phyloP scores from a whole-genome alignment of 2,329 filamentous ascomycete genomes.

The Cyclaneusma minus region DNA sequence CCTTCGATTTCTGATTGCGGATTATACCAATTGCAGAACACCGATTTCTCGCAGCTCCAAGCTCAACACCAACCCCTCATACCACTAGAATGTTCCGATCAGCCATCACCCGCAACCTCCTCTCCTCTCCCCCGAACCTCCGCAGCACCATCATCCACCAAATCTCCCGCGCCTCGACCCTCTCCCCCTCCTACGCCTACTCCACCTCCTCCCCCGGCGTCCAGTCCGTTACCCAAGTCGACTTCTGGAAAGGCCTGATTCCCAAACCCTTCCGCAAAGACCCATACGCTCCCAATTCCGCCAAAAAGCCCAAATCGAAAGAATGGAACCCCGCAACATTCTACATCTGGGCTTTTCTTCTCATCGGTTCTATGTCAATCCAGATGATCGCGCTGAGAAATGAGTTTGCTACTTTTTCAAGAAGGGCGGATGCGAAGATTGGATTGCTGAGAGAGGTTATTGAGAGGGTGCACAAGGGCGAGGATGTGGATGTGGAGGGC shows the following conservation, averaged over 20 bases:
- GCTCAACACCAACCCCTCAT: too few species aligned
- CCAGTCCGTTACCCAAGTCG: slow-evolving; percentile 14
- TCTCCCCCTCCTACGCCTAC: slow-evolving; percentile 11
- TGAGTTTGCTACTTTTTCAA: slow-evolving; percentile 55
- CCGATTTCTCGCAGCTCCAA: too few species aligned
- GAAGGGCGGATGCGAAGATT: slow-evolving; percentile 68
- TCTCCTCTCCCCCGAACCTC: too few species aligned
- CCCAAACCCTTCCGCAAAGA: slow-evolving; percentile 47
- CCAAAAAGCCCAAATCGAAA: slow-evolving; percentile 32
- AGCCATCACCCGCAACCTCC: too few species aligned
- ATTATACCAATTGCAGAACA: too few species aligned
- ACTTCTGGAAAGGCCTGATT: slow-evolving; percentile 54
- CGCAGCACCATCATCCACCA: too few species aligned
- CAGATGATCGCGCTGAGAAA: slow-evolving; percentile 74
- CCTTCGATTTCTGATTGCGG: too few species aligned
- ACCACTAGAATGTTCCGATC: too few species aligned
- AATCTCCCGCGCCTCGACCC: too few species aligned
- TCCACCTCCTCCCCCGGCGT: slow-evolving; percentile 25
- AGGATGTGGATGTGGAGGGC: slow-evolving; percentile 74
- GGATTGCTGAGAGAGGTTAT: slow-evolving; percentile 60
- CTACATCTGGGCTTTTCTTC: slow-evolving; percentile 65
- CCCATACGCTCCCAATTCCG: slow-evolving; percentile 21
- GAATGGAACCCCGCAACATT: slow-evolving; percentile 73
- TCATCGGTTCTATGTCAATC: slow-evolving; percentile 93
- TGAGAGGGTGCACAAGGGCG: slow-evolving; percentile 51